These are phyloP conservation scores for Jatropha curcas DNA, from an alignment of 345 rosid species.

Conservation along the genomic window DNA sequence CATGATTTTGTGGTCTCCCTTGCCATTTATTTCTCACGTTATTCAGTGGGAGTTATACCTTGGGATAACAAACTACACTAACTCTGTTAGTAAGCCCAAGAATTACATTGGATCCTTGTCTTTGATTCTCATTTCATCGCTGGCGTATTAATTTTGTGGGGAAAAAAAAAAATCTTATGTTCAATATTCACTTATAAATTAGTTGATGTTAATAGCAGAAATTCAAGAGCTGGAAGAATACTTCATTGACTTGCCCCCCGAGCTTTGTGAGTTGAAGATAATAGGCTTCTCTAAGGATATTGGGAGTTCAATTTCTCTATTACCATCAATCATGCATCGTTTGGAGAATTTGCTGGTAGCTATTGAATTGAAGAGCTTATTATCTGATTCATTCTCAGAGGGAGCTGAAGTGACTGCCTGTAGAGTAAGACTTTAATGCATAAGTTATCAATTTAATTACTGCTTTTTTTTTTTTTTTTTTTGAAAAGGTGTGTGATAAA, in stretches of 20 bases:
- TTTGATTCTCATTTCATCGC: not conserved
- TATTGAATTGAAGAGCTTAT: conserved; percentile 66
- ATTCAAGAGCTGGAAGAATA: conserved; percentile 71
- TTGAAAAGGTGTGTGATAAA: conserved; percentile 1
- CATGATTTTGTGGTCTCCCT: not conserved
- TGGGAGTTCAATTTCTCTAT: conserved; percentile 82
- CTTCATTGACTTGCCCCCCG: conserved; percentile 74
- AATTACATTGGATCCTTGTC: not conserved
- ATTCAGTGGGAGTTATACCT: not conserved
- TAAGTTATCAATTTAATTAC: conserved; percentile 13
- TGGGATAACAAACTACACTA: not conserved
- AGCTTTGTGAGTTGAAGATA: conserved; percentile 85
- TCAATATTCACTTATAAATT: conserved; percentile 6
- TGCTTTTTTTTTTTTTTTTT: not conserved
- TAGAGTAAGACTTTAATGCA: conserved; percentile 49
- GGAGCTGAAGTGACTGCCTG: conserved; percentile 67
- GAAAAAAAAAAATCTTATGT: not conserved
- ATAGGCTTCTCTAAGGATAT: conserved; percentile 81
- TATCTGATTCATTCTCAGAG: conserved; percentile 69
- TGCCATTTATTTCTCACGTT: not conserved
- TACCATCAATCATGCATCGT: conserved; percentile 94
- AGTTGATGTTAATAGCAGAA: conserved; percentile 46
- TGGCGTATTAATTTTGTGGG: not conserved
- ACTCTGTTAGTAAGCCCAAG: not conserved
- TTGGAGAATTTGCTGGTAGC: conserved; percentile 91